Conservation (phyloP, 768 basidiomycete species). For the Lentinula sp. region DNA sequence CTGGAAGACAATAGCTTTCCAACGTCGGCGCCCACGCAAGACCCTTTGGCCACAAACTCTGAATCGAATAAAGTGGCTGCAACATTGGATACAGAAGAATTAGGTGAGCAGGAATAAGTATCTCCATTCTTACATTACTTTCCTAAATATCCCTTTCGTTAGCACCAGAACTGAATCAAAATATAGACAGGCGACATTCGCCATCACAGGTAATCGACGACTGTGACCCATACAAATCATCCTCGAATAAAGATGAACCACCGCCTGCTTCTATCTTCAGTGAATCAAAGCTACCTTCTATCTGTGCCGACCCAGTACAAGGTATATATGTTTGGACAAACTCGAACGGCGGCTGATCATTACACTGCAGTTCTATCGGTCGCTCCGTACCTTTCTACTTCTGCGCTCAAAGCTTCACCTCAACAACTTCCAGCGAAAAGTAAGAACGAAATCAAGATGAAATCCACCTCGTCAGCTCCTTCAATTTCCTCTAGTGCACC, state of each 20-base stretch:
- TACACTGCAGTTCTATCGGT: background rate
- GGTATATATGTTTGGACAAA: background rate
- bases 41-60: background rate
- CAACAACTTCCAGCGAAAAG: background rate
- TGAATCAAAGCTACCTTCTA: background rate
- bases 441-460: background rate
- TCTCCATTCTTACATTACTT: background rate
- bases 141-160: background rate
- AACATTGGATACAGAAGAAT: background rate
- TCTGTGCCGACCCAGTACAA: background rate
- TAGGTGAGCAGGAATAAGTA: background rate
- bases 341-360: background rate
- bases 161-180: background rate
- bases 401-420: background rate
- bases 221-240: background rate
- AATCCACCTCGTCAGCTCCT: background rate
- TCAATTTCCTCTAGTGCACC: background rate
- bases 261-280: background rate
- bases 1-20: background rate
- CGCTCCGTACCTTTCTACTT: background rate
- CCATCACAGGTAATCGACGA: background rate
- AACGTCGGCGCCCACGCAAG: background rate
- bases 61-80: background rate
- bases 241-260: background rate
- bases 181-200: background rate